Evolutionary conservation across 1,284 basidiomycete species (phyloP), one percentile per base, ranked within the genome.

Genomic region (Pseudozyma pruni): DNA sequence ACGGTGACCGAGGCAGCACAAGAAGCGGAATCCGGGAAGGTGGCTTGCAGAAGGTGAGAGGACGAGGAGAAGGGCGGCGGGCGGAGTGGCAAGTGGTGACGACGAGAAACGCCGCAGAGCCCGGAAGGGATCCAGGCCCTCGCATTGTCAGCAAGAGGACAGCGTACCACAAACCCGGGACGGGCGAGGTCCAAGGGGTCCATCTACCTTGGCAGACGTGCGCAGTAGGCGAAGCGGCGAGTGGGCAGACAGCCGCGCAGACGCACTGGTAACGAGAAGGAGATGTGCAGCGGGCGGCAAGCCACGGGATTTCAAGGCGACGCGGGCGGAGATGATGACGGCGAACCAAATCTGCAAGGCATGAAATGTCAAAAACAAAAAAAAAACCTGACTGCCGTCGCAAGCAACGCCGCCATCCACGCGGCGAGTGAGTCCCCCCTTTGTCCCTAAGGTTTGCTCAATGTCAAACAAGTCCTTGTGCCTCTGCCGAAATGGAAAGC

Each of bases 91-190:
- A 29, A 23, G 29, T 49, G 61, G 40, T 53, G 40, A 37, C 43
- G 25, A 38, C 46, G 29, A 44, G 46, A 49, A 46, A 57, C 45
- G 41, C 53, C 50, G 61, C 48, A 39, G 37, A 40, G 42, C 22
- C 35, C 55, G 55, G 48, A 49, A 53, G 42, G n/a, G 47, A 53
- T 48, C 60, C 49, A 63, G 60, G 49, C 60, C 60, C 45, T 57
- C 16, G 27, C 16, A n/a, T n/a, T n/a, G n/a, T n/a, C n/a, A n/a
- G n/a, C n/a, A n/a, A n/a, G 50, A 42, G 41, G 57, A 42, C n/a
- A 47, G 40, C 35, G 60, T 63, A 56, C 60, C 60, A 53, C 17
- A 31, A 44, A n/a, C 17, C 44, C 29, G 60, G 60, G 52, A 57
- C 49, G 47, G 11, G 35, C 16, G 27, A 29, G 27, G 27, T 29